Evolutionary conservation across 1,284 basidiomycete genomes (phyloP).

Genomic region (Ceratobasidium sp.): DNA sequence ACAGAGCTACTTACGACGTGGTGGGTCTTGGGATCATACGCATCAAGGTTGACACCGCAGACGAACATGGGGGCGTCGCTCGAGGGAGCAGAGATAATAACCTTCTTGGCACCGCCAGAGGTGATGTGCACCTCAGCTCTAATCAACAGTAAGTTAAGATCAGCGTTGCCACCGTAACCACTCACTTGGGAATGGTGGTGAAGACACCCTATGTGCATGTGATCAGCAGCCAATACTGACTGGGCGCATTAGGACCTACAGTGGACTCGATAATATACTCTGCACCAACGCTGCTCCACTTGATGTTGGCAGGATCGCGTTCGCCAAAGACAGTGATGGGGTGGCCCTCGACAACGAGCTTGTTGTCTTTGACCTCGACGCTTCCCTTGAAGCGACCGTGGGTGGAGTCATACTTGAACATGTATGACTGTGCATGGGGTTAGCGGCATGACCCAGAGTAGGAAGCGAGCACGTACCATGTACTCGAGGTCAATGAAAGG

Average conservation of each 20-base stretch:
- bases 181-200: slow-evolving; percentile 87
- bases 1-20: slow-evolving; percentile 67
- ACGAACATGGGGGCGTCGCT: slow-evolving; percentile 99
- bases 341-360: slow-evolving; percentile 88
- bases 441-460: background rate
- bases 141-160: slow-evolving; percentile 35
- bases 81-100: slow-evolving; percentile 99
- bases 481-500: slow-evolving; percentile 96
- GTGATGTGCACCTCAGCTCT: slow-evolving; percentile 95
- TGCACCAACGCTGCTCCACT: slow-evolving; percentile 83
- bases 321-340: slow-evolving; percentile 83
- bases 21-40: slow-evolving; percentile 86
- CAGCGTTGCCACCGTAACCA: slow-evolving; percentile 35
- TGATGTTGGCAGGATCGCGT: slow-evolving; percentile 87
- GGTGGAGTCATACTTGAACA: slow-evolving; percentile 99
- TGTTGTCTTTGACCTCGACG: slow-evolving; percentile 85
- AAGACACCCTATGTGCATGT: slow-evolving; percentile 80
- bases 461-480: slow-evolving; percentile 65
- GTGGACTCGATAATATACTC: slow-evolving; percentile 98
- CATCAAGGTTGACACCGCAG: slow-evolving; percentile 94
- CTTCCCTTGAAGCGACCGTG: slow-evolving; percentile 94
- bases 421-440: slow-evolving; percentile 64
- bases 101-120: slow-evolving; percentile 97
- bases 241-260: slow-evolving; percentile 52
- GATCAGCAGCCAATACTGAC: slow-evolving; percentile 6